Percentiles rank a stretch among this genome's conserved stretches.
Evolutionary conservation across 2,329 filamentous ascomycete species (phyloP).

Genomic region (Cadophora malorum): DNA sequence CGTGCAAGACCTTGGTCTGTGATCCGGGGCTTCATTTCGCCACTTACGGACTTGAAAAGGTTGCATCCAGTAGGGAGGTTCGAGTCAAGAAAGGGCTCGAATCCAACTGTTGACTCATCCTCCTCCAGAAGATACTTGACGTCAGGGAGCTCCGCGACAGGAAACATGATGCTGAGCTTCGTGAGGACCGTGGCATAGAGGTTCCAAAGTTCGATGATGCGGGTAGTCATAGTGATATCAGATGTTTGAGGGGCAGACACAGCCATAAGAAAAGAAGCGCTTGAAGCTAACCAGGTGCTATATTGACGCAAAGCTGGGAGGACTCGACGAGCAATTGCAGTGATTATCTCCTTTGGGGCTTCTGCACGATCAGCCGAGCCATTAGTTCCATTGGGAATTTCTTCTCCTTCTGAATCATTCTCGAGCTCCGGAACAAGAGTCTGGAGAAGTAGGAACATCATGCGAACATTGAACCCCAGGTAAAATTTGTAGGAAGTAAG

Average conservation of each 20-base stretch:
- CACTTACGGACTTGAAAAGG: slow-evolving; percentile 50
- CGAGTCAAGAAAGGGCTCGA: slow-evolving; percentile 61
- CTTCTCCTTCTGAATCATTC: slow-evolving; percentile 47
- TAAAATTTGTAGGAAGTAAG: slow-evolving; percentile 66
- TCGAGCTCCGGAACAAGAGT: slow-evolving; percentile 74
- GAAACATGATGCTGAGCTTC: slow-evolving; percentile 63
- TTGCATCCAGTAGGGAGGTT: slow-evolving; percentile 58
- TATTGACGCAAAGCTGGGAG: slow-evolving; percentile 71
- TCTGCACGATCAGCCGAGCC: slow-evolving; percentile 28
- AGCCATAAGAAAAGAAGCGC: slow-evolving; percentile 59
- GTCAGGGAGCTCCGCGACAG: slow-evolving; percentile 59
- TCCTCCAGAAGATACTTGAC: slow-evolving; percentile 71
- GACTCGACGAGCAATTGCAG: slow-evolving; percentile 63
- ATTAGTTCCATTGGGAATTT: slow-evolving; percentile 53
- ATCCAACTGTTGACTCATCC: slow-evolving; percentile 70
- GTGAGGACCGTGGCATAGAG: slow-evolving; percentile 68
- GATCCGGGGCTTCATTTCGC: slow-evolving; percentile 51
- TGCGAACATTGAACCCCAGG: slow-evolving; percentile 78
- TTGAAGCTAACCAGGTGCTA: slow-evolving; percentile 69
- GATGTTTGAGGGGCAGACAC: slow-evolving; percentile 52
- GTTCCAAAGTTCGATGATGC: slow-evolving; percentile 69
- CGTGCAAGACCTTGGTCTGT: slow-evolving; percentile 57
- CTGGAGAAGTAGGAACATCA: slow-evolving; percentile 74
- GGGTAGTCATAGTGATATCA: slow-evolving; percentile 52
- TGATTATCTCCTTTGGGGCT: slow-evolving; percentile 56